Evolutionary conservation across 78 protist genomes (phyloP), one percentile per base, ranked within the genome.

Genomic region (Speleostelium caveatum): DNA sequence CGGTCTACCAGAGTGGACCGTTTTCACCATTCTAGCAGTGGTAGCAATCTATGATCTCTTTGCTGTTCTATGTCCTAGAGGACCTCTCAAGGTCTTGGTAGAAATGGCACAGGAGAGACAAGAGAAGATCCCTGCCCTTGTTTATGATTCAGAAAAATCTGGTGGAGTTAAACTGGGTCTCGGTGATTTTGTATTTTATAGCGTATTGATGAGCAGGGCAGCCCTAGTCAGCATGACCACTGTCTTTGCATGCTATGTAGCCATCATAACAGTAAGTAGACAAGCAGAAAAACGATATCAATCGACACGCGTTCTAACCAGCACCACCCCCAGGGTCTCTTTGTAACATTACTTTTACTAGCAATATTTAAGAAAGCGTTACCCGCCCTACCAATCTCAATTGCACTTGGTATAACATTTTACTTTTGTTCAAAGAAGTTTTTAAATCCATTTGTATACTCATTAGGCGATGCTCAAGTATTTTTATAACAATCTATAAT

Each of bases 121-220:
- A 68, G 98, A 98, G 49, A 96, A 97, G 4, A 88, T 98, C 55
- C 99, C 99, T 1, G 99, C 98, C 1, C 89, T 98, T 3, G 39
- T 98, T 28, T 98, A 98, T 76, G 87, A 85, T 28, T 83, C 76
- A 30, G 49, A 59, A 16, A 69, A 55, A 55, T 55, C 63, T 28
- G 71, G 35, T 30, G 24, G 95, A 32, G 73, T 97, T 33, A 97
- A 97, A 87, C 97, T 98, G 4, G 99, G 99, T 53, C 98, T 98
- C 2, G 99, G 99, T 16, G 99, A 98, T 92, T 98, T 98, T 61
- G 94, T 98, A 30, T 98, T 98, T 65, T 98, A 98, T 94, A 51
- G 86, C 10, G 93, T 98, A 8, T 94, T 98, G 10, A 92, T 98
- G 12, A 97, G 96, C 28, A 86, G 98, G 32, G 98, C 99, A 1